These are phyloP conservation scores for Malassezia arunalokei DNA, from an alignment of 1,284 basidiomycete genomes.

Conservation along the genomic window DNA sequence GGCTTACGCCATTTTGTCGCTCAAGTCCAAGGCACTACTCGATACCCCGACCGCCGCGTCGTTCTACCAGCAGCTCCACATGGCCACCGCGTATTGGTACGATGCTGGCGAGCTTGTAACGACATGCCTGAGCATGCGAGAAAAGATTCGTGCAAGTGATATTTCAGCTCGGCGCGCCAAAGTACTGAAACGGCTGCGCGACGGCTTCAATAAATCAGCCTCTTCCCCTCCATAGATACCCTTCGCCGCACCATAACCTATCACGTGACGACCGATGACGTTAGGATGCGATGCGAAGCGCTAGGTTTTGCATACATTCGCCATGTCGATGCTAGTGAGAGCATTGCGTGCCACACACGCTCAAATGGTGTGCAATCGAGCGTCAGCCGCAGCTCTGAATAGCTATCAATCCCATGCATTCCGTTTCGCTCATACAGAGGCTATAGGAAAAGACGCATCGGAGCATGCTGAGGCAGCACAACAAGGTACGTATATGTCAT, in stretches of 20 bases:
- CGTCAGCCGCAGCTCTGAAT: too few species aligned
- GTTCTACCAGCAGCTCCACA: slow-evolving; percentile 72
- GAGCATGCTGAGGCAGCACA: not conserved
- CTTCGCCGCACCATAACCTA: too few species aligned
- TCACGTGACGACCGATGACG: too few species aligned
- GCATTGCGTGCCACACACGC: too few species aligned
- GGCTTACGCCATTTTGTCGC: slow-evolving; percentile 70
- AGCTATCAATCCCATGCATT: not conserved
- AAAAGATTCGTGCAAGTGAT: not conserved
- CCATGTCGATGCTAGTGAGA: too few species aligned
- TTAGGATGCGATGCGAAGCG: too few species aligned
- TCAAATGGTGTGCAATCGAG: too few species aligned
- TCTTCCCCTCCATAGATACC: too few species aligned
- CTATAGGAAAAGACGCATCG: too few species aligned
- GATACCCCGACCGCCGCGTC: slow-evolving; percentile 68
- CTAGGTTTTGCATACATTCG: too few species aligned
- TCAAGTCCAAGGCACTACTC: slow-evolving; percentile 69
- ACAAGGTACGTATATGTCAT: not conserved
- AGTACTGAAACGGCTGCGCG: not conserved
- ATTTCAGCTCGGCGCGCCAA: slow-evolving; percentile 3
- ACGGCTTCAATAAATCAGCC: too few species aligned
- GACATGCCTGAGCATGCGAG: not conserved
- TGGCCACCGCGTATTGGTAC: slow-evolving; percentile 80
- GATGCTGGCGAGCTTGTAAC: slow-evolving; percentile 72
- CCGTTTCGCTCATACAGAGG: not conserved